A percentile compares a stretch with the other conserved stretches of the same genome.
phyloP scores from a whole-genome alignment of 1,139 yeast species.

The Candida tropicalis region DNA sequence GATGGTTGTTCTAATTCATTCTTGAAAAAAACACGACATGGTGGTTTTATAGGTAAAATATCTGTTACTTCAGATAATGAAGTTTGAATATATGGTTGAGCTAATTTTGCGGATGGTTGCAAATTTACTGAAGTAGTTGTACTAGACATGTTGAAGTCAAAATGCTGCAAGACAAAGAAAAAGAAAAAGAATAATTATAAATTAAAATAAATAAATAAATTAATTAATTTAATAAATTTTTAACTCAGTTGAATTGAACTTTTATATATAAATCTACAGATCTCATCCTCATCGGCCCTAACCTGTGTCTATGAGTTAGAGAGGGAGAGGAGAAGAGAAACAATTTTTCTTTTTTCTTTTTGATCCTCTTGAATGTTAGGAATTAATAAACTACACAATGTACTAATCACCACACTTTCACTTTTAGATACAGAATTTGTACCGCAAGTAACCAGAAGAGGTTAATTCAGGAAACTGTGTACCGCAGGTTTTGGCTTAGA shows the following conservation, averaged over 20 bases:
- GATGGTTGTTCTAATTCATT: slow-evolving; percentile 70
- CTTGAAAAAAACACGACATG: slow-evolving; percentile 57
- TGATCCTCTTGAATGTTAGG: no score
- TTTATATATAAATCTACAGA: slow-evolving; percentile 1
- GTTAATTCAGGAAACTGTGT: neutral
- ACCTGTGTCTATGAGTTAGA: neutral
- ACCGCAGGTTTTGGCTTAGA: no score
- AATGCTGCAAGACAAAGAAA: neutral
- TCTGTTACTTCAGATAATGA: slow-evolving; percentile 42
- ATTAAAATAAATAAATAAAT: neutral
- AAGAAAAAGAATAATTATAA: neutral
- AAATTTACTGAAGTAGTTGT: slow-evolving; percentile 10
- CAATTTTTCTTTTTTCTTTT: slow-evolving; percentile 4
- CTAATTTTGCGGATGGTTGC: slow-evolving; percentile 14
- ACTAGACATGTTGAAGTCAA: slow-evolving; percentile 19
- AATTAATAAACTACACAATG: no score
- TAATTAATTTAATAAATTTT: neutral
- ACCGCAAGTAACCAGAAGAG: neutral
- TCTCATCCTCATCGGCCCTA: slow-evolving; percentile 2
- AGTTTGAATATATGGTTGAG: slow-evolving; percentile 40
- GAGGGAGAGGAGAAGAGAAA: neutral
- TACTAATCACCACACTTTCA: no score
- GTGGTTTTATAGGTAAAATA: slow-evolving; percentile 31
- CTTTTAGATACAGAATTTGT: no score
- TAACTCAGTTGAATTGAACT: slow-evolving; percentile 4